phyloP scores from a whole-genome alignment of 2,329 filamentous ascomycete species.

The Phyllosticta citribraziliensis region DNA sequence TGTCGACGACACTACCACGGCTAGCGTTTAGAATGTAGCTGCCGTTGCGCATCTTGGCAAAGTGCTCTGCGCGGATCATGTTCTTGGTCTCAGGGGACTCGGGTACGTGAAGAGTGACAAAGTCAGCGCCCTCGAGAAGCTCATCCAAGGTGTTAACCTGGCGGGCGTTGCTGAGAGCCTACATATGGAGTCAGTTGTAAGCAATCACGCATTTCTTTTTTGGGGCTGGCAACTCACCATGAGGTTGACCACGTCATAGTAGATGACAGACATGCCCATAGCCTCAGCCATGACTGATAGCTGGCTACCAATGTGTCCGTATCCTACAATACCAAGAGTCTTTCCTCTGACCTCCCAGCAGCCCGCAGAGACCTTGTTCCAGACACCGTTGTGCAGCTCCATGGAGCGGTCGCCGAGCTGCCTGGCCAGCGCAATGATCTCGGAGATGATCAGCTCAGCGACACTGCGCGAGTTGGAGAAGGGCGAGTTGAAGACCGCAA shows the following conservation, averaged over 20 bases:
- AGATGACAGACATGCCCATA: conserved; percentile 97
- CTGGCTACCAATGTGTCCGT: conserved; percentile 95
- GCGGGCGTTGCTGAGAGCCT: conserved; percentile 69
- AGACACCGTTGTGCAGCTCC: conserved; percentile 87
- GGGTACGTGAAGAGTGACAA: conserved; percentile 89
- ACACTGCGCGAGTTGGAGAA: conserved; percentile 98
- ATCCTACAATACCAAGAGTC: conserved; percentile 91
- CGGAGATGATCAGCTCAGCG: conserved; percentile 87
- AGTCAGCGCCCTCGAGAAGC: conserved; percentile 73
- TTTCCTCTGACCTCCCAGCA: conserved; percentile 99
- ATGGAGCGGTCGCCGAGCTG: conserved; percentile 88
- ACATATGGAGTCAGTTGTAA: neutral
- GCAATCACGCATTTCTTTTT: neutral
- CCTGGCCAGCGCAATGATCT: conserved; percentile 84
- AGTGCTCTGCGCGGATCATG: conserved; percentile 72
- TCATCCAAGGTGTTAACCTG: conserved; percentile 71
- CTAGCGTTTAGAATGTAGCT: conserved; percentile 95
- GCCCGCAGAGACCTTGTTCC: conserved; percentile 95
- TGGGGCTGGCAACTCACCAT: conserved; percentile 44
- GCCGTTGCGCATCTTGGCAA: conserved; percentile 84
- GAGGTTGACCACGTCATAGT: conserved; percentile 88
- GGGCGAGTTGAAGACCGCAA: conserved; percentile 97
- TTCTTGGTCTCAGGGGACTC: conserved; percentile 87
- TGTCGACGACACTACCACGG: conserved; percentile 87
- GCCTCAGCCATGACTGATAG: conserved; percentile 90